A percentile compares a stretch with the other conserved stretches of the same genome.
phyloP scores from a whole-genome alignment of 495 filamentous ascomycete genomes.

The Penicillium robsamsonii region DNA sequence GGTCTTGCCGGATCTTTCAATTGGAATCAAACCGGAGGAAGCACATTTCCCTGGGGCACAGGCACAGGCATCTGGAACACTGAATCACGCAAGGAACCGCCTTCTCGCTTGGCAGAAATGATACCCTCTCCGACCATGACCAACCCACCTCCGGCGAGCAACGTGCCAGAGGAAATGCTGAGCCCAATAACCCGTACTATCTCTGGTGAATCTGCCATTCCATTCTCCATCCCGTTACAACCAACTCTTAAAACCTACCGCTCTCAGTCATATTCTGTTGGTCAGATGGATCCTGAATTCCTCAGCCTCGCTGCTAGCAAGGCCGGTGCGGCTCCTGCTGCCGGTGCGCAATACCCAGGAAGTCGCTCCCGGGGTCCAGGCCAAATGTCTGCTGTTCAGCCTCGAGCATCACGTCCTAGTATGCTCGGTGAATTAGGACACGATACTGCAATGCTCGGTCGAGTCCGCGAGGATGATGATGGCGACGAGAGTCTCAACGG shows the following conservation, averaged over 20 bases:
- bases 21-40: slow-evolving; percentile 55
- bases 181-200: slow-evolving; percentile 55
- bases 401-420: slow-evolving; percentile 81
- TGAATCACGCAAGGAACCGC: slow-evolving; percentile 71
- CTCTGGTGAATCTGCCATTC: slow-evolving; percentile 62
- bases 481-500: slow-evolving; percentile 71
- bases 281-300: slow-evolving; percentile 76
- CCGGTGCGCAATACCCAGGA: slow-evolving; percentile 37
- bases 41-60: slow-evolving; percentile 69
- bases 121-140: slow-evolving; percentile 74
- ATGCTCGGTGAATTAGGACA: slow-evolving; percentile 77
- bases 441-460: slow-evolving; percentile 67
- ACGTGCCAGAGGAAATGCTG: slow-evolving; percentile 48
- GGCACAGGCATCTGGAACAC: slow-evolving; percentile 76
- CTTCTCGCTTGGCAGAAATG: slow-evolving; percentile 69
- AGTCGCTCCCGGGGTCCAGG: slow-evolving; percentile 49
- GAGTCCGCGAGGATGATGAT: slow-evolving; percentile 79
- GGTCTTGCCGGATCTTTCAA: slow-evolving; percentile 51
- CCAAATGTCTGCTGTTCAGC: slow-evolving; percentile 67
- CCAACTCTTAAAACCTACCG: slow-evolving; percentile 90
- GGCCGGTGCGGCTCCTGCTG: slow-evolving; percentile 33
- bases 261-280: slow-evolving; percentile 95
- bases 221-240: slow-evolving; percentile 86
- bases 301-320: slow-evolving; percentile 44
- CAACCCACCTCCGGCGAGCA: slow-evolving; percentile 46